Base-by-base conservation (phyloP, 192 early-diverging fungal genomes). In the Cetraspora pellucida region DNA sequence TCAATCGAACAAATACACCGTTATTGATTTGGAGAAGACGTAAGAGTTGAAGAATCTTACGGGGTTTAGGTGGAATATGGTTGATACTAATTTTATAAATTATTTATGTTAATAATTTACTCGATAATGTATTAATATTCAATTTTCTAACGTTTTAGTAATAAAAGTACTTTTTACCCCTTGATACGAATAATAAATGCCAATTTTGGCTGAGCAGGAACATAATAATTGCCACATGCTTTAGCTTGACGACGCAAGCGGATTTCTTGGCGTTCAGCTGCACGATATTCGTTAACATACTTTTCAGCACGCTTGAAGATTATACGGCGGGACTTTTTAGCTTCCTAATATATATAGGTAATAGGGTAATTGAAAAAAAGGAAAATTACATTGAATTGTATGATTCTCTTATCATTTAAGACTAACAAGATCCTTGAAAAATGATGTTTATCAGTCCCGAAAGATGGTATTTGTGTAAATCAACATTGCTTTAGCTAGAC, bases 11-110 rank as follows among this genome's bases (percentile, higher is more conserved):
- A 83, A 99, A 99, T 84, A 95, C 93, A 81, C 92, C 96, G 88
- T 93, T 93, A 95, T 99, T 98, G 92, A 99, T 99, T 91, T 97
- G 94, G 87, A 94, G 91, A 81, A 99, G 90, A 92, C 97, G 96
- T 82, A 99, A 87, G 79, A 99, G 91, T 89, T 98, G 97, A 77
- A 99, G 91, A 72, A 98, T 94, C 94, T 99, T 99, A 84, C 95
- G 91, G 81, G 98, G 96, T 92, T 99, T 99, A 85, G 97, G 98
- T 43, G 97, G 89, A 79, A 99, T 92, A 89, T 98, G 94, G 93
- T 96, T 98, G 92, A 99, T 96, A 97, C 96, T 76, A 66, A 43
- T 19, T 19, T 47, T 66, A 30, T 19, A 50, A 27, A 9, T 14
- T 19, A 47, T 68, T 47, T 2, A 27, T 47, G 23, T 57, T 13